Evolutionary conservation across 805 yeast species (phyloP).

Genomic region (Wickerhamiella bombiphila): DNA sequence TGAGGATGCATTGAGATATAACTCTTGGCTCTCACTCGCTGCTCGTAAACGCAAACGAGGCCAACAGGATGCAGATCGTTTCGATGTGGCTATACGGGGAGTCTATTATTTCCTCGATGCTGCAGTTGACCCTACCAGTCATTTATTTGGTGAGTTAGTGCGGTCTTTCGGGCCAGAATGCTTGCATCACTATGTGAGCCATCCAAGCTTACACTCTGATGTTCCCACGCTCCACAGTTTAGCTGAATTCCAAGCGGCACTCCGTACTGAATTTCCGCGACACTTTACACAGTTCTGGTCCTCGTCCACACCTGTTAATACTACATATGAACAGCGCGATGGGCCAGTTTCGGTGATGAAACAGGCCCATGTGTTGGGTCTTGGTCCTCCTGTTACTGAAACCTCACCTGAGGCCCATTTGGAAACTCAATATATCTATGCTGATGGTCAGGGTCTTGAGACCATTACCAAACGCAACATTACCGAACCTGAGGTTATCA

Average conservation of each 20-base stretch:
- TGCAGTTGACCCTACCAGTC: conserved; percentile 31
- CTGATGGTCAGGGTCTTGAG: neutral
- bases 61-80: conserved; percentile 11
- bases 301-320: conserved; percentile 3
- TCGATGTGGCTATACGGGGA: conserved; percentile 27
- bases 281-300: conserved; percentile 17
- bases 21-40: conserved; percentile 1
- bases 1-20: conserved; percentile 14
- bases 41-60: conserved; percentile 9
- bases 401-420: too few species aligned
- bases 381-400: conserved; percentile 6
- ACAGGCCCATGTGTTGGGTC: conserved; percentile 7
- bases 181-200: conserved; percentile 54
- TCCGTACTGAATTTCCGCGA: conserved; percentile 20
- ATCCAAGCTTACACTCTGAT: conserved; percentile 48
- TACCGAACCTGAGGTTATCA: conserved; percentile 37
- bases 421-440: too few species aligned
- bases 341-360: too few species aligned
- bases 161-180: conserved; percentile 32
- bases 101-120: conserved; percentile 72
- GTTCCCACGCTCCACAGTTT: conserved; percentile 43
- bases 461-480: neutral
- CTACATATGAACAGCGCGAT: conserved; percentile 8
- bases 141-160: conserved; percentile 6
- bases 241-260: conserved; percentile 24